Conservation (phyloP, 257 asterid species). For the Solanum rostratum region DNA sequence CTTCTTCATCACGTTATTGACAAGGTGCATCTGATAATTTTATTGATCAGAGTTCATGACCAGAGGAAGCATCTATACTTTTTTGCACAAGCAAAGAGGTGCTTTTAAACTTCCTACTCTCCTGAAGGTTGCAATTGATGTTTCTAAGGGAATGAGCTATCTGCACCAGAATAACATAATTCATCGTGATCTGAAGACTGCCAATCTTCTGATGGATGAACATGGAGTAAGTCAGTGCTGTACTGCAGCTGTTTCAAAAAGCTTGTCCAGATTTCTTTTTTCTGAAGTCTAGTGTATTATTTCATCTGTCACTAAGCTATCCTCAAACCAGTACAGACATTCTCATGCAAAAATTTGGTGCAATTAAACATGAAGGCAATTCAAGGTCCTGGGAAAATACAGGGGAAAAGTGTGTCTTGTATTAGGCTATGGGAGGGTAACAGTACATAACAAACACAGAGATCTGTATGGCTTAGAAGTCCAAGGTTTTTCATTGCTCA, state of each 20-base stretch:
- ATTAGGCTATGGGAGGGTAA: background rate
- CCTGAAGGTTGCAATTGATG: constrained; percentile 36
- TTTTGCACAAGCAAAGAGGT: constrained; percentile 29
- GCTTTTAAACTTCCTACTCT: constrained; percentile 26
- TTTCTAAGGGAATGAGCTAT: constrained; percentile 41
- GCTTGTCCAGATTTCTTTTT: background rate
- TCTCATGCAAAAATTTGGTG: background rate
- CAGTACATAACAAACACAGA: background rate
- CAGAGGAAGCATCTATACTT: constrained; percentile 31
- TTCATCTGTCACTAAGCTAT: background rate
- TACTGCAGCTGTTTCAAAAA: background rate
- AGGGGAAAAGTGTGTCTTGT: background rate
- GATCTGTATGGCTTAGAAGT: background rate
- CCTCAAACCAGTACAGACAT: background rate
- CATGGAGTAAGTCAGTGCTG: constrained; percentile 24
- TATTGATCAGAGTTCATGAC: constrained; percentile 33
- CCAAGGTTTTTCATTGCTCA: background rate
- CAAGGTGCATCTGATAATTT: background rate
- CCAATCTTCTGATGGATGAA: constrained; percentile 43
- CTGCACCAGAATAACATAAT: constrained; percentile 41
- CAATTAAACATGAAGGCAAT: background rate
- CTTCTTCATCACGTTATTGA: background rate
- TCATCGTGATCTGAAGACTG: constrained; percentile 42
- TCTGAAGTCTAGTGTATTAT: background rate
- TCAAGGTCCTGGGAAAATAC: background rate